Conservation (phyloP, 2,329 filamentous ascomycete genomes). For the Xylaria sp. region DNA sequence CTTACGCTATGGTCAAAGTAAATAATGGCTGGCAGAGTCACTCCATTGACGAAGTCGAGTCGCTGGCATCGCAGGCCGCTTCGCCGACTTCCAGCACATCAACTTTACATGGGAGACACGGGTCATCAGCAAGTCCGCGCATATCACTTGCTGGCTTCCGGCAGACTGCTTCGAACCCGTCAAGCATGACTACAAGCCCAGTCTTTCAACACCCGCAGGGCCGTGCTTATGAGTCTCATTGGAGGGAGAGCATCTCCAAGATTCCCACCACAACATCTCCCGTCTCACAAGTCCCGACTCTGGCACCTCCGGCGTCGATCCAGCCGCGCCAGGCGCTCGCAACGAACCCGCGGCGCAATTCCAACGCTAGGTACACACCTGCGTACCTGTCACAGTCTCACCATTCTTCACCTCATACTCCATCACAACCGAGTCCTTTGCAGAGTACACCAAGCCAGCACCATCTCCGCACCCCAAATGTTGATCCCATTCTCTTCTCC, state of each 20-base stretch:
- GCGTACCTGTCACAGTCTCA: slow-evolving; percentile 62
- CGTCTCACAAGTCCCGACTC: slow-evolving; percentile 51
- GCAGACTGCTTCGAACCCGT: slow-evolving; percentile 47
- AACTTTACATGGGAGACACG: slow-evolving; percentile 63
- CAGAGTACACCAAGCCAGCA: slow-evolving; percentile 53
- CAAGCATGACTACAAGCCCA: slow-evolving; percentile 49
- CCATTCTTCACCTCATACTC: slow-evolving; percentile 58
- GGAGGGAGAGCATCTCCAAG: slow-evolving; percentile 56
- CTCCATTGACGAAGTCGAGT: slow-evolving; percentile 81
- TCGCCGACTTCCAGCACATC: slow-evolving; percentile 71
- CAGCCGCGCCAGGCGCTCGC: slow-evolving; percentile 59
- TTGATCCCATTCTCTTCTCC: slow-evolving; percentile 71
- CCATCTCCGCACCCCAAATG: slow-evolving; percentile 52
- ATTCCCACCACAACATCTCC: slow-evolving; percentile 54
- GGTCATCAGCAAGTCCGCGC: slow-evolving; percentile 66
- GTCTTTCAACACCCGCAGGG: slow-evolving; percentile 41
- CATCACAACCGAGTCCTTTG: slow-evolving; percentile 55
- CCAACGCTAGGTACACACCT: slow-evolving; percentile 61
- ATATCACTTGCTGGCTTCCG: slow-evolving; percentile 54
- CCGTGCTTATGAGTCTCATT: slow-evolving; percentile 58
- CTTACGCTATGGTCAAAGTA: slow-evolving; percentile 94
- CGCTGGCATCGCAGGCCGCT: slow-evolving; percentile 73
- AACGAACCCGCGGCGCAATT: slow-evolving; percentile 61
- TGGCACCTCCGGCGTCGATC: slow-evolving; percentile 67
- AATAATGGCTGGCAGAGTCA: slow-evolving; percentile 88